A percentile compares a stretch with the other conserved stretches of the same genome.
Conservation (phyloP, 768 basidiomycete genomes). For the Calocybe indica region DNA sequence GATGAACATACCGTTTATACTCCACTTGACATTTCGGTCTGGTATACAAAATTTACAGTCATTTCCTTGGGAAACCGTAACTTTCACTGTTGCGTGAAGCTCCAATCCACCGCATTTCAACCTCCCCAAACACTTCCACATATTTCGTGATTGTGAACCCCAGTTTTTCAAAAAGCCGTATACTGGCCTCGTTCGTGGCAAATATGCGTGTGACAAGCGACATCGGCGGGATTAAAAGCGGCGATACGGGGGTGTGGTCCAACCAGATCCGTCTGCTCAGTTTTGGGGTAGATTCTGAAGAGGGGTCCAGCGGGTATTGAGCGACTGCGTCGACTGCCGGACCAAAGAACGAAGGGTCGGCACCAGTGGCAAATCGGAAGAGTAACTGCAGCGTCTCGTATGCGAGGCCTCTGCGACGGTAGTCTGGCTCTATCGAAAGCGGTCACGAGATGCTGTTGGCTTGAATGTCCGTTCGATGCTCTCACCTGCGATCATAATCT, state of each 20-base stretch:
- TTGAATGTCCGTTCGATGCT: not conserved
- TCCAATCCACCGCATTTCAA: slow-evolving; percentile 62
- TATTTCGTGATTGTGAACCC: slow-evolving; percentile 67
- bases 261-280: slow-evolving; percentile 1
- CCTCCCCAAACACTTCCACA: slow-evolving; percentile 74
- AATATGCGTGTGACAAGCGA: slow-evolving; percentile 68
- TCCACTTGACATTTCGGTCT: too few species aligned
- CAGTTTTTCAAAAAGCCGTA: slow-evolving; percentile 66
- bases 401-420: slow-evolving; percentile 66
- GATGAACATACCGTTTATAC: too few species aligned
- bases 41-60: too few species aligned
- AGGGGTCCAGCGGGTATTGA: slow-evolving; percentile 2
- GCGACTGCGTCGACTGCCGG: not conserved
- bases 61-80: too few species aligned
- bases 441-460: not conserved
- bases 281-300: not conserved
- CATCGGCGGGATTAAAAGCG: slow-evolving; percentile 36
- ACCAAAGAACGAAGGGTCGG: slow-evolving; percentile 21
- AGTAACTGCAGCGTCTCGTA: slow-evolving; percentile 57
- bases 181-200: slow-evolving; percentile 61
- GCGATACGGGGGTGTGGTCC: slow-evolving; percentile 20
- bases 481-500: slow-evolving; percentile 90
- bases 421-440: slow-evolving; percentile 44
- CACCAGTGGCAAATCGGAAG: slow-evolving; percentile 61
- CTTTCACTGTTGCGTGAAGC: too few species aligned